Percentiles rank a stretch among this genome's conserved stretches.
These are phyloP conservation scores for Phialophora chinensis DNA, from an alignment of 2,329 filamentous ascomycete species.

Conservation along the genomic window DNA sequence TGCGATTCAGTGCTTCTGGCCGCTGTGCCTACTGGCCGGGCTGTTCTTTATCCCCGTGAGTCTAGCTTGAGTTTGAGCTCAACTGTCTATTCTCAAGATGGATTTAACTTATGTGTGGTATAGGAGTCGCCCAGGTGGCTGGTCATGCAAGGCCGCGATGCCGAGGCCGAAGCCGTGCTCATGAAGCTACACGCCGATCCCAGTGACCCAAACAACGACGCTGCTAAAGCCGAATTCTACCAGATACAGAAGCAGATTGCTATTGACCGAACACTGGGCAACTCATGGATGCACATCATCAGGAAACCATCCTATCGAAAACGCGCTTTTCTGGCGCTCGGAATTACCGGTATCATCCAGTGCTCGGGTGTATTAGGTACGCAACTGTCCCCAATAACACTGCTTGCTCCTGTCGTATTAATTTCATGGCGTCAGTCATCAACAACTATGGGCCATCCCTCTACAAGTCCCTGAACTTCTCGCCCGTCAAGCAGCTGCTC, in stretches of 20 bases:
- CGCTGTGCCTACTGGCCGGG: conserved; percentile 30
- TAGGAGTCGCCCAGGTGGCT: conserved; percentile 35
- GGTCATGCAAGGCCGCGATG: conserved; percentile 34
- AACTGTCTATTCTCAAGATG: not conserved
- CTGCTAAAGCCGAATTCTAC: conserved; percentile 35
- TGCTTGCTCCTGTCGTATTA: not conserved
- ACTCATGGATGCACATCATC: conserved; percentile 32
- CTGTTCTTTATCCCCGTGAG: conserved; percentile 36
- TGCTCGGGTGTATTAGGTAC: conserved; percentile 43
- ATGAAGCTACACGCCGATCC: conserved; percentile 30
- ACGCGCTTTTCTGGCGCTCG: conserved; percentile 30
- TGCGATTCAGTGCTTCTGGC: conserved; percentile 33
- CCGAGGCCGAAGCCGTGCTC: conserved; percentile 35
- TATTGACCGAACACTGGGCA: conserved; percentile 34
- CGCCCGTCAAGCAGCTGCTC: conserved; percentile 41
- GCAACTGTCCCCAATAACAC: not conserved
- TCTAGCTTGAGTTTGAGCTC: not conserved
- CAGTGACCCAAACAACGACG: conserved; percentile 23
- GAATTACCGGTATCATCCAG: conserved; percentile 34
- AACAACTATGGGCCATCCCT: conserved; percentile 54
- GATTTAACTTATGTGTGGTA: not conserved
- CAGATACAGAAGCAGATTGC: conserved; percentile 38
- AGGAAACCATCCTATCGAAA: conserved; percentile 36
- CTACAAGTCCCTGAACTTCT: conserved; percentile 54
- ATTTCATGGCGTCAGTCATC: conserved; percentile 43